Percentiles rank a stretch among this genome's conserved stretches.
phyloP scores from a whole-genome alignment of 768 basidiomycete species.

The Mrakia gelida region DNA sequence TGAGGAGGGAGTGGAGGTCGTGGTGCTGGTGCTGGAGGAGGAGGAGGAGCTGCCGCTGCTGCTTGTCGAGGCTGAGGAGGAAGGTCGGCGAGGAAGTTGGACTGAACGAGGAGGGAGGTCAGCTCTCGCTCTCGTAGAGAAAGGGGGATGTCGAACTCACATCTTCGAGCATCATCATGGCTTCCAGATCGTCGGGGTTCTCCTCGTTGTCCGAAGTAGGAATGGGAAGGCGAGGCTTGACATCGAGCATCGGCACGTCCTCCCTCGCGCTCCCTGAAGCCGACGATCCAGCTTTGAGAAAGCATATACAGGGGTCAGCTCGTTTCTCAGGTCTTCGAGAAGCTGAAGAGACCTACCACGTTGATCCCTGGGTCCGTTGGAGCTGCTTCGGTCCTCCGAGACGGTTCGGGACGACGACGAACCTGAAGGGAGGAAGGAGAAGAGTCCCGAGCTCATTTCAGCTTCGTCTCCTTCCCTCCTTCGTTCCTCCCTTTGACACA shows the following conservation, averaged over 20 bases:
- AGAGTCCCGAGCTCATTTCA: neutral
- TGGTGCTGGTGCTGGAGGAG: neutral
- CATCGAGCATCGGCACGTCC: neutral
- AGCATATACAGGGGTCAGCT: neutral
- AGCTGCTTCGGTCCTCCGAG: neutral
- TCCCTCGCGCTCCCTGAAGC: neutral
- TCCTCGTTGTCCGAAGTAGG: neutral
- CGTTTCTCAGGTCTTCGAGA: neutral
- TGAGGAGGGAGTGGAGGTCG: neutral
- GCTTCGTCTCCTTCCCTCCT: neutral
- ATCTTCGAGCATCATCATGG: constrained; percentile 12
- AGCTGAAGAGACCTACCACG: neutral
- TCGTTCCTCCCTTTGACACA: neutral
- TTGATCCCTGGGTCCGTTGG: neutral
- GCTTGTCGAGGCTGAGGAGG: neutral
- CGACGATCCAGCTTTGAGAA: neutral
- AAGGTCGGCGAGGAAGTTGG: neutral
- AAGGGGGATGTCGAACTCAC: neutral
- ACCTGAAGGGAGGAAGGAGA: neutral
- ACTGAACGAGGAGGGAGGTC: neutral
- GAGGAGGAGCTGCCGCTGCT: neutral
- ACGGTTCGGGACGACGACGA: constrained; percentile 2
- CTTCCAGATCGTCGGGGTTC: neutral
- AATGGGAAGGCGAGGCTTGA: neutral
- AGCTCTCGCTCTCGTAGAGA: neutral